Evolutionary conservation across 2,329 filamentous ascomycete species (phyloP).

Genomic region (Colletotrichum sp.): DNA sequence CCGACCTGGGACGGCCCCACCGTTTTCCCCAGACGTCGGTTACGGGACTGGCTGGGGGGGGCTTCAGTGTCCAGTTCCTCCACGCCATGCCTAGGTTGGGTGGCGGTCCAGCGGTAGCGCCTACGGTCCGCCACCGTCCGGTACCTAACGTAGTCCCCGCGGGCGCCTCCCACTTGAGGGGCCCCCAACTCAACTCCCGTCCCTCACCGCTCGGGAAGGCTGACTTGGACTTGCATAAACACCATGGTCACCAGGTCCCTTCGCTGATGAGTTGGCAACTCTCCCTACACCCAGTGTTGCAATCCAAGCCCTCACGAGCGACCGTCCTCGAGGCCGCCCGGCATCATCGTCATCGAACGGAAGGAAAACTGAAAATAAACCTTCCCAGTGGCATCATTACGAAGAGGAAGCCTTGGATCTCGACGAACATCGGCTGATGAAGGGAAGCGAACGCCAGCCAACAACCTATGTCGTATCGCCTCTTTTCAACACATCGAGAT

Average conservation of each 20-base stretch:
- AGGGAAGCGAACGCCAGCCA: not conserved
- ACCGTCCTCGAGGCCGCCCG: not conserved
- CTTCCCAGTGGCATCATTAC: not conserved
- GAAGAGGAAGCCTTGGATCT: not conserved
- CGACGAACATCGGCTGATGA: not conserved
- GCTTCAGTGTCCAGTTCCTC: not conserved
- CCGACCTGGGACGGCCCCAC: not conserved
- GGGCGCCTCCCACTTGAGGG: not conserved
- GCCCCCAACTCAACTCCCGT: not conserved
- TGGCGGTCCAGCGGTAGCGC: not conserved
- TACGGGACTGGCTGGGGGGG: not conserved
- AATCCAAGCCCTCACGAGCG: not conserved
- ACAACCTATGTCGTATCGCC: not conserved
- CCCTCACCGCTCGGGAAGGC: conserved; percentile 20
- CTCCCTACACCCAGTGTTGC: conserved; percentile 10
- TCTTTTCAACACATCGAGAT: conserved; percentile 5
- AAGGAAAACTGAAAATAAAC: not conserved
- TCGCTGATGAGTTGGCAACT: conserved; percentile 20
- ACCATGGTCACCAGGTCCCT: conserved; percentile 19
- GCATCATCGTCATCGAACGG: not conserved
- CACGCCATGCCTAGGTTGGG: not conserved
- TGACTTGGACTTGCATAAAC: conserved; percentile 23
- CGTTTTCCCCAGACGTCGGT: conserved; percentile 7
- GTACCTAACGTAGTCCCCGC: not conserved
- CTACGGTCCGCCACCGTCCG: conserved; percentile 15